Percentiles rank a stretch among this genome's conserved stretches.
phyloP scores from a whole-genome alignment of 1,139 yeast genomes.

The Candida mesenterica region DNA sequence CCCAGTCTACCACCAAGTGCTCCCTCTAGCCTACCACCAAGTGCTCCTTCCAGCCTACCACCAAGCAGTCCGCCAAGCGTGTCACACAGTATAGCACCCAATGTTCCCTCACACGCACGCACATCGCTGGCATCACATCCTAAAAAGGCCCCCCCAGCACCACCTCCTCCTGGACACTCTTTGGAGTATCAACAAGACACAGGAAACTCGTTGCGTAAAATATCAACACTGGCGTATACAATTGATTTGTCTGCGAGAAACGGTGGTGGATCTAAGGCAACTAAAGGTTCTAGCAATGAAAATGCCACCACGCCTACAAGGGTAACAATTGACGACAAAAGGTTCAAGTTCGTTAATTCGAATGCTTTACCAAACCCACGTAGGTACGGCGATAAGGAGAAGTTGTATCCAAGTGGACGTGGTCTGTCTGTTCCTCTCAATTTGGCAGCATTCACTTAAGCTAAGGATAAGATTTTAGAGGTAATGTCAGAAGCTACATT shows the following conservation, averaged over 20 bases:
- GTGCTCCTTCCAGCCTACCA: slow-evolving; percentile 8
- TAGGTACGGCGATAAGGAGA: slow-evolving; percentile 57
- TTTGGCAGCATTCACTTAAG: slow-evolving; percentile 31
- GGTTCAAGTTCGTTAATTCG: slow-evolving; percentile 71
- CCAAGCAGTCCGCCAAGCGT: slow-evolving; percentile 13
- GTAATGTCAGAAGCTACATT: no score
- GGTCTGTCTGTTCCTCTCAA: slow-evolving; percentile 92
- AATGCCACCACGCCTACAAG: slow-evolving; percentile 20
- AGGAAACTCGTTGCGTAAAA: slow-evolving; percentile 52
- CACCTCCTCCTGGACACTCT: slow-evolving; percentile 33
- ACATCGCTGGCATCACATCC: slow-evolving; percentile 7
- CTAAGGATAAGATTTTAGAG: no score
- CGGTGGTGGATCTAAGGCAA: slow-evolving; percentile 8
- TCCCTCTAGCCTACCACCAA: slow-evolving; percentile 11
- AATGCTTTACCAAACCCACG: slow-evolving; percentile 82
- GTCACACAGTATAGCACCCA: slow-evolving; percentile 15
- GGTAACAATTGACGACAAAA: slow-evolving; percentile 61
- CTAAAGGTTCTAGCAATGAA: slow-evolving; percentile 6
- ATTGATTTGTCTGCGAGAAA: slow-evolving; percentile 32
- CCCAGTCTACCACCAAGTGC: slow-evolving; percentile 13
- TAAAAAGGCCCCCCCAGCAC: slow-evolving; percentile 34
- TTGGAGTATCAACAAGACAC: slow-evolving; percentile 46
- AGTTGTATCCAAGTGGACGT: slow-evolving; percentile 92
- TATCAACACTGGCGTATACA: slow-evolving; percentile 59
- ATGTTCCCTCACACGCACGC: slow-evolving; percentile 17